Conservation (phyloP, 495 filamentous ascomycete species). For the Trichoderma orchidacearum region DNA sequence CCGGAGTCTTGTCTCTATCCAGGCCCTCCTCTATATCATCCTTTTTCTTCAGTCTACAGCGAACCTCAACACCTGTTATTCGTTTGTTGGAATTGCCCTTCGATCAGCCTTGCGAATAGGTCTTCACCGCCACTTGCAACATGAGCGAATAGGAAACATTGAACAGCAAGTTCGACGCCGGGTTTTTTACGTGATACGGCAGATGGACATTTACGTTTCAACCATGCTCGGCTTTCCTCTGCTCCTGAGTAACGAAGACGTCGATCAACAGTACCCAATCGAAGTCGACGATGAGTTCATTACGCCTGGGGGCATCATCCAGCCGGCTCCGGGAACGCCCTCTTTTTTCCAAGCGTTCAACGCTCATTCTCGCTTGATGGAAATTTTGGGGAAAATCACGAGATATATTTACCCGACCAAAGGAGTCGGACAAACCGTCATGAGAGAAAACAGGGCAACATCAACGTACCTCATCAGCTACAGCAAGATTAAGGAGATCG, state of each 20-base stretch:
- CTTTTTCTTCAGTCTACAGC: conserved; percentile 85
- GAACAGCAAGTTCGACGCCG: conserved; percentile 74
- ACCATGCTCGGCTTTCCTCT: conserved; percentile 76
- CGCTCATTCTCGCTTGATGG: conserved; percentile 67
- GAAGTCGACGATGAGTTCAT: conserved; percentile 91
- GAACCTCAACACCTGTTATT: conserved; percentile 85
- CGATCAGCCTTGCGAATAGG: conserved; percentile 78
- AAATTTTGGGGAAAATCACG: conserved; percentile 71
- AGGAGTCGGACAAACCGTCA: conserved; percentile 43
- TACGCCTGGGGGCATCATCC: conserved; percentile 56
- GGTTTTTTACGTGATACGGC: conserved; percentile 81
- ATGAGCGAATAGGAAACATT: conserved; percentile 64
- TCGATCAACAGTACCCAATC: conserved; percentile 77
- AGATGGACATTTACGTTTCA: conserved; percentile 89
- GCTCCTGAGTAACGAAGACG: conserved; percentile 74
- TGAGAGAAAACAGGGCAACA: conserved; percentile 20
- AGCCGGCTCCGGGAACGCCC: conserved; percentile 60
- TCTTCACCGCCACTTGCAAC: conserved; percentile 63
- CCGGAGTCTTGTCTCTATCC: conserved; percentile 70
- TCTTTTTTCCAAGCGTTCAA: conserved; percentile 73
- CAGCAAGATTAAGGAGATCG: conserved; percentile 79
- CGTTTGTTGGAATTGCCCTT: conserved; percentile 80
- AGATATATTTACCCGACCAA: conserved; percentile 86
- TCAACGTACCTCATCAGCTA: conserved; percentile 73
- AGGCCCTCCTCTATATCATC: conserved; percentile 84